Evolutionary conservation across 2,329 filamentous ascomycete species (phyloP), one percentile per base, ranked within the genome.

Genomic region (Sporothrix mexicana): DNA sequence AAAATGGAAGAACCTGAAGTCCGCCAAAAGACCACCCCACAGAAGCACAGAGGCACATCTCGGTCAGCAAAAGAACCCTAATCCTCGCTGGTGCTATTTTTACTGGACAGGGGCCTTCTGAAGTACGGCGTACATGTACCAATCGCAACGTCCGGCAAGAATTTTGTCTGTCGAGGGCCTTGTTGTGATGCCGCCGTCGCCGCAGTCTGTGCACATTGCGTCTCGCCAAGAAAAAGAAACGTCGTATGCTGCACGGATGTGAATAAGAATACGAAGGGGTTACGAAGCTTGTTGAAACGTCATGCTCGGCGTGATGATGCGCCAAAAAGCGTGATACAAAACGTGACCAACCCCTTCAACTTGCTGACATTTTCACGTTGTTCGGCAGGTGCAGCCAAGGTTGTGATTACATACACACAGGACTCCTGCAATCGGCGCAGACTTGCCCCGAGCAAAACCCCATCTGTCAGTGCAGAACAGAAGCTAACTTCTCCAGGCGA

Each of bases 381-480:
- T 30, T 2, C 20, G 43, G 45, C 8, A 51, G 23, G 45, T 67
- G 64, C 45, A 51, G 64, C 15, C 64, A 67, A 51, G 45, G 23
- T 15, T 15, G 12, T 67, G 45, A n/a, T 67, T 67, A 49, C 64
- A 67, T 67, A 51, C 64, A 20, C 64, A 25, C 15, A 3, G 17
- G 23, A 10, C 36, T 45, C 61, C 61, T 47, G 12, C 41, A 36
- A 47, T 47, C 61, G 61, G 59, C 36, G 59, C 41, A 12, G 59
- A 17, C 36, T n/a, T 10, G 17, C 36, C 23, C 55, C 55, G 55
- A 36, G 30, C 3, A 2, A 55, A 17, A 59, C 9, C 41, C 4
- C 20, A 23, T 8, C 20, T 23, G 9, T 55, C n/a, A 12, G 9
- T 55, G 20, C 25, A 61, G 41, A 61, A 41, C 15, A 62, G 57